phyloP scores from a whole-genome alignment of 2,329 filamentous ascomycete species.

The Trichoderma aggressivum region DNA sequence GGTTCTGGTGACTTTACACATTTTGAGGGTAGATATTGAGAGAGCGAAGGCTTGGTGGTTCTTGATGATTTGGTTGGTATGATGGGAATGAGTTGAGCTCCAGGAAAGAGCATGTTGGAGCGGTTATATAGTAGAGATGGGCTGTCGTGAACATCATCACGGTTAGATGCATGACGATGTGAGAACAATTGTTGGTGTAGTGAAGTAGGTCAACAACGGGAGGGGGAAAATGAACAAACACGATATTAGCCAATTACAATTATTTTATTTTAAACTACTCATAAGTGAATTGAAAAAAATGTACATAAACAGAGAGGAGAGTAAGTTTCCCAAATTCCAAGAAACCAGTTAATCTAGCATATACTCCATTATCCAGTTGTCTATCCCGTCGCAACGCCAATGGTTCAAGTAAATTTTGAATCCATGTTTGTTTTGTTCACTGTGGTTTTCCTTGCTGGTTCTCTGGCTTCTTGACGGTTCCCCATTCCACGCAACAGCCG shows the following conservation, averaged over 20 bases:
- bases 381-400: background rate
- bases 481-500: constrained; percentile 62
- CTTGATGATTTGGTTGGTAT: background rate
- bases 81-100: background rate
- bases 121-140: background rate
- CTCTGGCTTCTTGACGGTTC: constrained; percentile 56
- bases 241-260: background rate
- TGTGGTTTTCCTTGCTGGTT: constrained; percentile 9
- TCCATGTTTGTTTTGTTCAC: background rate
- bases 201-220: background rate
- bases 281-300: background rate
- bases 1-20: background rate
- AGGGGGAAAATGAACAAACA: background rate
- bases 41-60: background rate
- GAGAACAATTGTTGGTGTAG: background rate
- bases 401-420: background rate
- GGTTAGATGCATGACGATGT: background rate
- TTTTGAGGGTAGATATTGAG: background rate
- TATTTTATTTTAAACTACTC: background rate
- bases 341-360: background rate
- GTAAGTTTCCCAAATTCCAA: background rate
- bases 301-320: background rate
- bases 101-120: background rate
- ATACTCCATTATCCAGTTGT: background rate
- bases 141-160: background rate